Evolutionary conservation across 805 yeast genomes (phyloP).

Genomic region (Starmerella gropengiesseri): DNA sequence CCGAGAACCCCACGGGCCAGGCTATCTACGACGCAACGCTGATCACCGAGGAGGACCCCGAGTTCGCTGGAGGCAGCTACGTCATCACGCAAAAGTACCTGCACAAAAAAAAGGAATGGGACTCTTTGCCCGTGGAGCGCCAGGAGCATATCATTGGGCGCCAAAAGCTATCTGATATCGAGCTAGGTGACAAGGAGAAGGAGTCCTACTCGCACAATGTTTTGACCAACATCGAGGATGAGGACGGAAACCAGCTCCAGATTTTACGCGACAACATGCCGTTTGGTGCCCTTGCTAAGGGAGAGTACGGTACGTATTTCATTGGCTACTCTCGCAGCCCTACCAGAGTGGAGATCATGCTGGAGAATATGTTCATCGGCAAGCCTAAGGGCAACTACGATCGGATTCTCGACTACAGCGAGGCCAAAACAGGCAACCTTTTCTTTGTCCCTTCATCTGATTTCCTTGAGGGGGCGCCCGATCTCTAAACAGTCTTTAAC

Average conservation of each 20-base stretch:
- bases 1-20: conserved; percentile 22
- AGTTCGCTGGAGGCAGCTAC: conserved; percentile 22
- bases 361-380: conserved; percentile 23
- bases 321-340: conserved; percentile 21
- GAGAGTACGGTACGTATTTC: conserved; percentile 24
- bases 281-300: conserved; percentile 20
- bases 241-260: conserved; percentile 28
- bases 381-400: conserved; percentile 23
- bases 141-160: conserved; percentile 24
- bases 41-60: conserved; percentile 14
- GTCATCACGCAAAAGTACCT: conserved; percentile 24
- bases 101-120: conserved; percentile 22
- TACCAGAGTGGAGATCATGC: conserved; percentile 20
- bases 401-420: conserved; percentile 21
- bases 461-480: conserved; percentile 11
- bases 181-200: conserved; percentile 21
- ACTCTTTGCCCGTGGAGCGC: conserved; percentile 16
- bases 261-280: conserved; percentile 25
- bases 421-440: conserved; percentile 18
- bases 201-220: conserved; percentile 30
- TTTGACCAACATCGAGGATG: conserved; percentile 59
- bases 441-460: conserved; percentile 20
- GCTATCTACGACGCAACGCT: conserved; percentile 14
- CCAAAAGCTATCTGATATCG: conserved; percentile 21
- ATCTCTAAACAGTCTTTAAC: neutral